Conservation (phyloP, 805 yeast species). For the Cyberlindnera samutprakarnensis region DNA sequence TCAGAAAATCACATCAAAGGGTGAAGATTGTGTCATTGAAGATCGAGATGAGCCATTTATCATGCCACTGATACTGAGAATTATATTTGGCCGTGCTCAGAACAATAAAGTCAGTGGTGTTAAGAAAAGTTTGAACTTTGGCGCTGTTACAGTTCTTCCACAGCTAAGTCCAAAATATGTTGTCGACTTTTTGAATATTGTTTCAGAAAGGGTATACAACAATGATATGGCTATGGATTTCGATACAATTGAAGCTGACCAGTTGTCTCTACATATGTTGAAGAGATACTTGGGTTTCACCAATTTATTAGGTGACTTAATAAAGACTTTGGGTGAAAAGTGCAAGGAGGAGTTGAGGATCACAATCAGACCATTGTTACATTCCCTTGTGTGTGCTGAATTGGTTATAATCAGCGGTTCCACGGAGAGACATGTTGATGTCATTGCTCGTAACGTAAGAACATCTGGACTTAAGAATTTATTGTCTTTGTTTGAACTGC, state of each 20-base stretch:
- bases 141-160: conserved; percentile 59
- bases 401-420: conserved; percentile 19
- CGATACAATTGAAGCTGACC: conserved; percentile 13
- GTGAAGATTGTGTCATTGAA: conserved; percentile 48
- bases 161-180: conserved; percentile 47
- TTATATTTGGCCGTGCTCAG: conserved; percentile 83
- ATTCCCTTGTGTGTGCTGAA: conserved; percentile 46
- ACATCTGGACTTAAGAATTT: conserved; percentile 63
- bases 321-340: conserved; percentile 51
- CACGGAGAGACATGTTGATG: conserved; percentile 17
- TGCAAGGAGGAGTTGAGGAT: conserved; percentile 36
- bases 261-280: conserved; percentile 27
- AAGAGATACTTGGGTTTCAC: conserved; percentile 59
- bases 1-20: conserved; percentile 47
- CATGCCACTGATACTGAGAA: conserved; percentile 68
- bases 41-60: conserved; percentile 49
- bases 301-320: conserved; percentile 48
- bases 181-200: conserved; percentile 51
- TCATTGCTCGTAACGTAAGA: conserved; percentile 49
- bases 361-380: conserved; percentile 29
- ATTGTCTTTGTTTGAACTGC: conserved; percentile 41
- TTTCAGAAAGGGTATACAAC: conserved; percentile 44
- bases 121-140: conserved; percentile 63
- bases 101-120: conserved; percentile 58
- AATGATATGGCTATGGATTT: conserved; percentile 10